Percentiles rank a stretch among this genome's conserved stretches.
These are phyloP conservation scores for Friedmanniomyces simplex DNA, from an alignment of 495 filamentous ascomycete genomes.

Conservation along the genomic window DNA sequence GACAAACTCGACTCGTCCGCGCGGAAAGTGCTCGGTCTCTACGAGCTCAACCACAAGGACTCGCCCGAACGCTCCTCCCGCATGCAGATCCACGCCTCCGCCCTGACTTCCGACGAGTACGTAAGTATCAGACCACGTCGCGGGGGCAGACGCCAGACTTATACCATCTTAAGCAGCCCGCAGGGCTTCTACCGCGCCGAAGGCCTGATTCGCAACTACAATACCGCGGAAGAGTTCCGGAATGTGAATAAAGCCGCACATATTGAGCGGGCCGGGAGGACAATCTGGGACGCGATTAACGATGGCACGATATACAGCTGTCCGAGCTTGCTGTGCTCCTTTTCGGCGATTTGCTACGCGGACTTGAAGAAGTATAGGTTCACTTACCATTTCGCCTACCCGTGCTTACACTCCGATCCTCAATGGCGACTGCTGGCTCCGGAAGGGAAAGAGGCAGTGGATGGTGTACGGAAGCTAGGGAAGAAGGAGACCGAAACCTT, in stretches of 20 bases:
- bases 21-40: slow-evolving; percentile 74
- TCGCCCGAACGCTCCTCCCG: slow-evolving; percentile 60
- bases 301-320: slow-evolving; percentile 93
- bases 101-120: slow-evolving; percentile 72
- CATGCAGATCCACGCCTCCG: slow-evolving; percentile 81
- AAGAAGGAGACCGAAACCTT: slow-evolving; percentile 59
- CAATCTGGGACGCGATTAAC: slow-evolving; percentile 94
- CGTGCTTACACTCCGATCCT: slow-evolving; percentile 79
- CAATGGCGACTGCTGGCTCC: slow-evolving; percentile 47
- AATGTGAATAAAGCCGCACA: slow-evolving; percentile 60
- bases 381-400: slow-evolving; percentile 90
- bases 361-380: slow-evolving; percentile 95
- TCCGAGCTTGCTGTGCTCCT: slow-evolving; percentile 80
- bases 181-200: slow-evolving; percentile 69
- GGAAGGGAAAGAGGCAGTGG: slow-evolving; percentile 22
- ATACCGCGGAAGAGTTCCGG: slow-evolving; percentile 89
- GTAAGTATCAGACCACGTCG: slow-evolving; percentile 27
- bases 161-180: slow-evolving; percentile 47
- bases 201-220: slow-evolving; percentile 89
- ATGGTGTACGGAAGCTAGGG: slow-evolving; percentile 42
- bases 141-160: neutral
- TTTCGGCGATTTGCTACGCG: slow-evolving; percentile 83
- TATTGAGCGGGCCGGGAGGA: slow-evolving; percentile 62
- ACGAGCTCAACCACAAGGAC: slow-evolving; percentile 65
- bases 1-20: slow-evolving; percentile 92